These are phyloP conservation scores for Arabidopsis arenosa DNA, from an alignment of 345 rosid genomes.

Conservation along the genomic window DNA sequence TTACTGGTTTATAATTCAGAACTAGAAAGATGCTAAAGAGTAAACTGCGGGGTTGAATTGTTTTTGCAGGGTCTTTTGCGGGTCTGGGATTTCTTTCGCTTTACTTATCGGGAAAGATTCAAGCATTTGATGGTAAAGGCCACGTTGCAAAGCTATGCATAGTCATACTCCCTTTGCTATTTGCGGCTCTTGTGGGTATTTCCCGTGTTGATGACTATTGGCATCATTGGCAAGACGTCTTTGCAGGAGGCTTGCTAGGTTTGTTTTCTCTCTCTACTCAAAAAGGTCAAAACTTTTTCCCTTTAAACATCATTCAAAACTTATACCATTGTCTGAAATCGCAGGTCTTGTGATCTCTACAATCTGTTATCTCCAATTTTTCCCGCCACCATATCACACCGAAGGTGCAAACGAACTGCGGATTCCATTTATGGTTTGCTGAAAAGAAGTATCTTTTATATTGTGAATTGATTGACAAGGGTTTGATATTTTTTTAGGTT, in stretches of 20 bases:
- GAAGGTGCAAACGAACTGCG: conserved; percentile 48
- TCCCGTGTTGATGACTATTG: conserved; percentile 89
- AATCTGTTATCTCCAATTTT: conserved; percentile 79
- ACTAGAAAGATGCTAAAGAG: no score
- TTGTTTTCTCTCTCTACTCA: conserved; percentile 30
- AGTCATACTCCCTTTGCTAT: conserved; percentile 64
- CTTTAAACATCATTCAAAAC: not conserved
- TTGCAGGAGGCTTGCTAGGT: conserved; percentile 84
- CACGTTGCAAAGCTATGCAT: conserved; percentile 78
- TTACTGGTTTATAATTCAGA: not conserved
- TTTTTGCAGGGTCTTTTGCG: conserved; percentile 68
- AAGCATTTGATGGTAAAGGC: conserved; percentile 70
- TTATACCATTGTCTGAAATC: conserved; percentile 1
- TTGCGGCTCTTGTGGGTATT: conserved; percentile 69
- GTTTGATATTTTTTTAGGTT: conserved; percentile 47
- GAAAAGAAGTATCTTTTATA: not conserved
- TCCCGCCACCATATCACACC: conserved; percentile 67
- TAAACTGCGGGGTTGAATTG: not conserved
- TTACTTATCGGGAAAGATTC: conserved; percentile 72
- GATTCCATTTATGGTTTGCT: not conserved
- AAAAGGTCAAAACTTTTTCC: conserved; percentile 6
- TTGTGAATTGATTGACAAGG: not conserved
- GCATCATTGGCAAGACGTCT: conserved; percentile 92
- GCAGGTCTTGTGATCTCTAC: conserved; percentile 64
- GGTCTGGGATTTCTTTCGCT: conserved; percentile 65